Conservation (phyloP, 2,329 filamentous ascomycete genomes). For the Ceratocystis ficicola region DNA sequence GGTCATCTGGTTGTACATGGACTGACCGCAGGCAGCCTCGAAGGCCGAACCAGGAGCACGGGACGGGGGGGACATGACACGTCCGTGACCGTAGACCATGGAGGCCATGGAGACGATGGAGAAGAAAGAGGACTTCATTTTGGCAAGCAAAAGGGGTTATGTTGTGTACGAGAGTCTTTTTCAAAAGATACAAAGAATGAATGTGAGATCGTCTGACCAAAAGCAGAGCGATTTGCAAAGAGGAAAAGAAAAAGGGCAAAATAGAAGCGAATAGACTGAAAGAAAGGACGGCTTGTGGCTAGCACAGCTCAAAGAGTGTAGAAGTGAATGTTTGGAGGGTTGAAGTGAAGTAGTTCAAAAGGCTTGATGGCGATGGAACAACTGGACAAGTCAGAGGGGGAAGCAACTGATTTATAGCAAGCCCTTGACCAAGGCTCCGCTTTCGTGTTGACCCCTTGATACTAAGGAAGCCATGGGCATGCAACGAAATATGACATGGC, state of each 20-base stretch:
- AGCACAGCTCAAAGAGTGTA: conserved; percentile 9
- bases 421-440: neutral
- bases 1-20: conserved; percentile 29
- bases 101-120: conserved; percentile 20
- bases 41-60: conserved; percentile 35
- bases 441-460: neutral
- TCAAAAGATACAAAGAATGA: conserved; percentile 4
- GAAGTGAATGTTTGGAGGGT: conserved; percentile 7
- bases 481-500: neutral
- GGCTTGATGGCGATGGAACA: conserved; percentile 4
- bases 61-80: conserved; percentile 33
- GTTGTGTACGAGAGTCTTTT: neutral
- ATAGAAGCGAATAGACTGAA: conserved; percentile 9
- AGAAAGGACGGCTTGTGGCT: conserved; percentile 19
- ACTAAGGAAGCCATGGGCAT: neutral
- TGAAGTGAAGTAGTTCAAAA: conserved; percentile 10
- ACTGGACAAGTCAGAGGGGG: neutral
- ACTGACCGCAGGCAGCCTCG: conserved; percentile 35
- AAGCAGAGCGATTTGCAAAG: conserved; percentile 7
- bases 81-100: conserved; percentile 34
- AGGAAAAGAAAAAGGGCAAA: neutral
- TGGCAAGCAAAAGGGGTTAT: neutral
- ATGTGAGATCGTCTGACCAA: conserved; percentile 12
- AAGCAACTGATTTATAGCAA: conserved; percentile 3
- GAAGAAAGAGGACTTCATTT: conserved; percentile 20